These are phyloP conservation scores for Debaryomyces coudertii DNA, from an alignment of 1,139 yeast genomes.

Conservation along the genomic window DNA sequence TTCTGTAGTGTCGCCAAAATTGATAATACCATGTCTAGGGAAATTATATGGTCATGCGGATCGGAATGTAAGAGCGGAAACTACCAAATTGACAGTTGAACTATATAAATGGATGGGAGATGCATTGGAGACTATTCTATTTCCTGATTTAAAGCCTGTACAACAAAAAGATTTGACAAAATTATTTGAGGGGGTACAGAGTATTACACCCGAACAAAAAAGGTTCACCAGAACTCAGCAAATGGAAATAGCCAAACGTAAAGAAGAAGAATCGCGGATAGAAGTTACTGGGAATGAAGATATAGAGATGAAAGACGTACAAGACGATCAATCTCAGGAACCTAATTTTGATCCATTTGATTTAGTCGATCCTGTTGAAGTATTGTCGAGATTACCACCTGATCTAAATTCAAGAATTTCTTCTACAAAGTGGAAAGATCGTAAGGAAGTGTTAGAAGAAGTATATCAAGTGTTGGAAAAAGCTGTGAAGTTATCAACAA, in stretches of 20 bases:
- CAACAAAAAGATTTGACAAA: conserved; percentile 85
- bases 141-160: conserved; percentile 81
- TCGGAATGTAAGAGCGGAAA: conserved; percentile 79
- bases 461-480: conserved; percentile 55
- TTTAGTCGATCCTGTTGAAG: conserved; percentile 53
- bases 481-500: conserved; percentile 41
- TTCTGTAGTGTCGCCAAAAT: conserved; percentile 58
- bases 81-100: conserved; percentile 70
- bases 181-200: conserved; percentile 62
- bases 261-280: conserved; percentile 20
- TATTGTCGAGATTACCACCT: conserved; percentile 65
- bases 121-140: conserved; percentile 58
- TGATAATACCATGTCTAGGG: conserved; percentile 61
- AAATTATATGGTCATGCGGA: conserved; percentile 87
- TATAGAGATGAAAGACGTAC: conserved; percentile 45
- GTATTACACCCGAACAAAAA: conserved; percentile 53
- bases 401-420: conserved; percentile 58
- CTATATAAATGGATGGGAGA: conserved; percentile 79
- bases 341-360: conserved; percentile 48
- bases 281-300: conserved; percentile 31
- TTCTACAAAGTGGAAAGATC: conserved; percentile 85
- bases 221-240: conserved; percentile 59
- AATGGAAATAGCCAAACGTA: conserved; percentile 22
- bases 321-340: conserved; percentile 19
- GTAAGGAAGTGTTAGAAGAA: conserved; percentile 84